A percentile compares a stretch with the other conserved stretches of the same genome.
Evolutionary conservation across 164 flowering plant genomes (phyloP).

Genomic region (Saururus chinensis): DNA sequence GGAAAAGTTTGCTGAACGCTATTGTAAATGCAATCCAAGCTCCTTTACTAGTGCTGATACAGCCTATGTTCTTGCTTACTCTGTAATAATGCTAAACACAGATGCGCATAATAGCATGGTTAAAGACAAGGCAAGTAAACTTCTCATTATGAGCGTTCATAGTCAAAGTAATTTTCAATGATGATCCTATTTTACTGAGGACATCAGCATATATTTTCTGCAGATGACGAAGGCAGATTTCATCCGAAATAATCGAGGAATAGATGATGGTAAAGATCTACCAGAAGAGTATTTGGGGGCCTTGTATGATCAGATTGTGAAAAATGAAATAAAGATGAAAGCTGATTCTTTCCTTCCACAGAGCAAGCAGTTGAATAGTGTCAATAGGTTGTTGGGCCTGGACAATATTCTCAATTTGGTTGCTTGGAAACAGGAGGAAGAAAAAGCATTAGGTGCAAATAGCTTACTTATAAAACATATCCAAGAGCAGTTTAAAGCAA

Average conservation of each 20-base stretch:
- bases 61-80: slow-evolving; percentile 99
- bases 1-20: slow-evolving; percentile 99
- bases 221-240: slow-evolving; percentile 99
- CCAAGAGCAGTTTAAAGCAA: slow-evolving; percentile 93
- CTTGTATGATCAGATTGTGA: slow-evolving; percentile 88
- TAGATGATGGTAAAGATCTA: slow-evolving; percentile 94
- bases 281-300: slow-evolving; percentile 85
- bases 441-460: slow-evolving; percentile 88
- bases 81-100: slow-evolving; percentile 97
- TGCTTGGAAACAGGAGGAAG: slow-evolving; percentile 82
- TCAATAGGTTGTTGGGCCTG: slow-evolving; percentile 82
- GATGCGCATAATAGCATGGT: slow-evolving; percentile 98
- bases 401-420: slow-evolving; percentile 91
- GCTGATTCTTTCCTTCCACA: slow-evolving; percentile 69
- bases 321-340: slow-evolving; percentile 94
- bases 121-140: slow-evolving; percentile 78
- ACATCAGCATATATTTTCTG: slow-evolving; percentile 10
- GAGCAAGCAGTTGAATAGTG: slow-evolving; percentile 78
- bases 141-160: not conserved
- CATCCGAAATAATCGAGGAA: slow-evolving; percentile 92
- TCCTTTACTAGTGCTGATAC: slow-evolving; percentile 93
- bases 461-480: slow-evolving; percentile 82
- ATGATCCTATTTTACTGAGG: slow-evolving; percentile 7
- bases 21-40: slow-evolving; percentile 91
- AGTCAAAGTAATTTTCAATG: not conserved